Conservation (phyloP, 768 basidiomycete species). For the Amanita jacksonii region DNA sequence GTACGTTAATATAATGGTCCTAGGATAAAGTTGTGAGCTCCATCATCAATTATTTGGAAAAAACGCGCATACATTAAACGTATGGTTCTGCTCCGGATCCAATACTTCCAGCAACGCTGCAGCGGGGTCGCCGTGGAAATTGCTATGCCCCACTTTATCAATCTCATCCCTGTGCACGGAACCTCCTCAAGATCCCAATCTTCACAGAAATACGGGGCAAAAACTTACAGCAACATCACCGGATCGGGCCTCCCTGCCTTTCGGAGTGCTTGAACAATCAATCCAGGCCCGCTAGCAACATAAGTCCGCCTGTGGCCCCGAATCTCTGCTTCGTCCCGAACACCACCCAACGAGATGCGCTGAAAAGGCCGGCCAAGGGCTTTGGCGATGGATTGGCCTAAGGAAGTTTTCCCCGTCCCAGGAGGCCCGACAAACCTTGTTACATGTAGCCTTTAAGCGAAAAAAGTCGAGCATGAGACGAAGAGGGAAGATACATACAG, state of each 20-base stretch:
- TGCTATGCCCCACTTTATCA: constrained; percentile 82
- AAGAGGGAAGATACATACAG: constrained; percentile 27
- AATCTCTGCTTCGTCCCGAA: constrained; percentile 79
- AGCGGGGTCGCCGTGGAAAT: constrained; percentile 86
- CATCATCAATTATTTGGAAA: constrained; percentile 1
- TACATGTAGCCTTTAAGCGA: neutral
- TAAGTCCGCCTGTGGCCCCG: constrained; percentile 64
- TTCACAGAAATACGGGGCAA: constrained; percentile 21
- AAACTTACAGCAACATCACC: constrained; percentile 59
- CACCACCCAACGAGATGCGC: constrained; percentile 85
- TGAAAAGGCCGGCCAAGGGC: constrained; percentile 83
- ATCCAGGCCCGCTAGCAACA: constrained; percentile 79
- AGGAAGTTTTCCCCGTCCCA: constrained; percentile 85
- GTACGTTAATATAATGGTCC: constrained; percentile 90
- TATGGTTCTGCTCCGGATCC: constrained; percentile 89
- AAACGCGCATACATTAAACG: constrained; percentile 50
- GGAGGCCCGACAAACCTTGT: constrained; percentile 81
- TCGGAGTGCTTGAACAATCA: constrained; percentile 79
- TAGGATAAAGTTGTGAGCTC: constrained; percentile 25
- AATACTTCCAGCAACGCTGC: constrained; percentile 88
- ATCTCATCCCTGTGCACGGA: constrained; percentile 63
- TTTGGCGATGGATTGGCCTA: constrained; percentile 82
- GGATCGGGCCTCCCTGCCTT: constrained; percentile 76
- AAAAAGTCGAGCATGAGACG: no score
- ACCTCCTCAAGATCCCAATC: constrained; percentile 1